Conservation (phyloP, 371 early-diverging fungal genomes). For the Lichtheimia ramosa region DNA sequence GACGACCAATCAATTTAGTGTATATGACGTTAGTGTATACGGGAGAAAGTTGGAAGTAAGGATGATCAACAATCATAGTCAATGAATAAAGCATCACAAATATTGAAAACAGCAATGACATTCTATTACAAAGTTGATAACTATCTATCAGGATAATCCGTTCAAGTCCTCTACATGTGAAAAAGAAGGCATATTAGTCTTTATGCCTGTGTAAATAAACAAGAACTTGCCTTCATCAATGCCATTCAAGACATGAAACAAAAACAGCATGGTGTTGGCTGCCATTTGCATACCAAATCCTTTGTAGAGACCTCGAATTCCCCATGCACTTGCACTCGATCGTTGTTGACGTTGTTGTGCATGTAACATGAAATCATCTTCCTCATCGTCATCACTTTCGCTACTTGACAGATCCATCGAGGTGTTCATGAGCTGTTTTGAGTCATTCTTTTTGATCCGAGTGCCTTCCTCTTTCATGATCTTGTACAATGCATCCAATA, state of each 20-base stretch:
- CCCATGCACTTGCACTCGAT: conserved; percentile 52
- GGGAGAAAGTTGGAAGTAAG: too few species aligned
- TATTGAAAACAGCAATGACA: neutral
- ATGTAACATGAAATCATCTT: conserved; percentile 14
- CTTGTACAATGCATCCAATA: conserved; percentile 77
- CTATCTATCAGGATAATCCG: neutral
- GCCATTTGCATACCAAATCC: conserved; percentile 74
- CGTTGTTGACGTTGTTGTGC: conserved; percentile 5
- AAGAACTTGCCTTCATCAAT: conserved; percentile 30
- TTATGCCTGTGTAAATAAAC: neutral
- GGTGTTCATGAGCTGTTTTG: conserved; percentile 14
- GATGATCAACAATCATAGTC: too few species aligned
- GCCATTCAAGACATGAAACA: conserved; percentile 53
- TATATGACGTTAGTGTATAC: too few species aligned
- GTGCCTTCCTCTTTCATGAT: conserved; percentile 90
- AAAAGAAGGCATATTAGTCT: neutral
- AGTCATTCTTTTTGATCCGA: conserved; percentile 6
- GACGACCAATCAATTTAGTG: too few species aligned
- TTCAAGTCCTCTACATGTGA: neutral
- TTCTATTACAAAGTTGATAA: neutral
- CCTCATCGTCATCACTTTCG: conserved; percentile 16
- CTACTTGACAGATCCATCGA: neutral
- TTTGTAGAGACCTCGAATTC: conserved; percentile 74
- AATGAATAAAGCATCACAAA: too few species aligned
- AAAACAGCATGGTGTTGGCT: conserved; percentile 61